Base-by-base conservation (phyloP, 2,329 filamentous ascomycete genomes). In the Gyromitra esculenta region DNA sequence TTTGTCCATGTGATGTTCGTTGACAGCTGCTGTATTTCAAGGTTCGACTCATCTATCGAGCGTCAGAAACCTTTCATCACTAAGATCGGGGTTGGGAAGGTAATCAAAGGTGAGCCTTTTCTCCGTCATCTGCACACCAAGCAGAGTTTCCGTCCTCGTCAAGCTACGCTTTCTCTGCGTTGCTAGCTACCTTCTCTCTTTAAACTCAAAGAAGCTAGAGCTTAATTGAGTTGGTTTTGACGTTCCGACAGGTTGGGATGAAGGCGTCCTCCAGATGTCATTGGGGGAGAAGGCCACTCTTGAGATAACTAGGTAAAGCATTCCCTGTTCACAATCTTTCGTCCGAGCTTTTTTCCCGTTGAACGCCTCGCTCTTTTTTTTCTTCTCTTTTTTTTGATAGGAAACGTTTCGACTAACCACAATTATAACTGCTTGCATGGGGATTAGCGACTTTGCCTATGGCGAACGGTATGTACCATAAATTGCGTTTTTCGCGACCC, bases 241-340 rank as follows among this genome's bases (percentile, higher is more conserved):
- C 59, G 78, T 59, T 80, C n/a, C 70, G 80, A 39, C 80, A 94
- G 92, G 89, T 81, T 96, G 89, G 93, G 94, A 93, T 82, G 90
- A 97, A 85, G 94, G 91, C 80, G 94, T 98, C 68, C 85, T 86
- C 64, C 86, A 89, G 82, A 97, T 99, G 95, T 91, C 91, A 83
- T 86, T 97, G 75, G 94, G 95, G 83, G 95, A 98, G 88, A 95
- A 92, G 86, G 91, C 93, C 69, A 92, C 89, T 66, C 87, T 99
- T 79, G 91, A 90, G 1, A 79, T 79, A 35, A 77, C 69, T 71
- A 21, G 65, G 78, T 79, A 78, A 64, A 75, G 72, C 45, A 73
- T 70, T 63, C 57, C 48, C 52, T 52, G n/a, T 64, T 74, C 43
- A 5, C 50, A 39, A 18, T 62, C 57, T 60, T 68, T 69, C 62